Base-by-base conservation (phyloP, 257 asterid genomes). In the Primulina huaijiensis region DNA sequence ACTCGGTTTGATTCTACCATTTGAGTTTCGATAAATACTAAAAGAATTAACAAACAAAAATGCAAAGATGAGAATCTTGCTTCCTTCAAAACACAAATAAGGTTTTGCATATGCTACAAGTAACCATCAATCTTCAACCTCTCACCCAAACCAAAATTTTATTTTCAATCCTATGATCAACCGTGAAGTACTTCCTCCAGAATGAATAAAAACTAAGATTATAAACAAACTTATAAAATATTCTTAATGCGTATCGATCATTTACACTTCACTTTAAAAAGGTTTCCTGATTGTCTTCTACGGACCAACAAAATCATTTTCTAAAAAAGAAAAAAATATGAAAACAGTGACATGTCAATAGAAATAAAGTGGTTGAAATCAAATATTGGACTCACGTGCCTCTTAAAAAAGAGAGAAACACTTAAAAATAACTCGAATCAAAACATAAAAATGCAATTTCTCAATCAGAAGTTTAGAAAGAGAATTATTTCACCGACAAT, bases 81-180 rank as follows among this genome's bases (percentile, higher is more conserved):
- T 27, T 27, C 65, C 59, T 38, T 73, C 27, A 65, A n/a, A 40
- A 8, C 33, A 57, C n/a, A 40, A 53, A 20, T 46, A 20, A 14
- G 35, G 4, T 2, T 25, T 17, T 63, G 61, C 27, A 50, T 23
- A 46, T 60, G 1, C n/a, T 12, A 60, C 19, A 25, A 58, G 12
- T 3, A 67, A 40, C 16, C 74, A 70, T 70, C 8, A 16, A 16
- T n/a, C 60, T 25, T 40, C 67, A 37, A 21, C 30, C 60, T 34
- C 33, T 62, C 31, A 1, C 64, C 64, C 27, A 35, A 52, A 52
- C 69, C 70, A 19, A 71, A 14, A 31, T 7, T 10, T 2, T 27
- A 43, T 12, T 43, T 40, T 3, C 19, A 65, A 37, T 37, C 30
- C 31, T 30, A 73, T n/a, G 12, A 43, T 43, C 19, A 43, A n/a